Evolutionary conservation across 2,329 filamentous ascomycete species (phyloP), one percentile per base, ranked within the genome.

Genomic region (Sphaerulina vaccinii): DNA sequence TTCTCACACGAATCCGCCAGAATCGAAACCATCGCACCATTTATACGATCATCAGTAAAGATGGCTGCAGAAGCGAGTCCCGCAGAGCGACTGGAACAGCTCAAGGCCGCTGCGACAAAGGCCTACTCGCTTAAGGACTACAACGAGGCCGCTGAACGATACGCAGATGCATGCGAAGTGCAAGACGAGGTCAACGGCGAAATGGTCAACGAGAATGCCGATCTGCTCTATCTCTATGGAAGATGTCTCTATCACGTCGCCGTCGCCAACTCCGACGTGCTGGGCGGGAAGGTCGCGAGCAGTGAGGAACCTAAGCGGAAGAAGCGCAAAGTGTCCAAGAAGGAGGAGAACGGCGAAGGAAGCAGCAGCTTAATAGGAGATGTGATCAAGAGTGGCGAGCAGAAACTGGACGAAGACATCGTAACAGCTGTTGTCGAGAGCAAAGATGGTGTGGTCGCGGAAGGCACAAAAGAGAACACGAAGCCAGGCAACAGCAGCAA

Each of bases 171-270:
- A 24, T 89, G 89, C 50, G 88, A 95, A 70, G 80, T 96, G 55
- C 93, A 99, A 73, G 89, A 88, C 52, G 83, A 89, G 69, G 78
- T 96, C 69, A 93, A 96, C 70, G 93, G 92, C 70, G 93, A 97
- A 73, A 88, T 95, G 79, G 84, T 84, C 13, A 84, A 88, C 3
- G 85, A 90, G 52, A 99, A 99, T 64, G 92, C 91, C 44, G 92
- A 97, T 68, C 82, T 99, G 40, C 82, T 97, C 16, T 99, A 95
- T 71, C 82, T 90, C 58, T 99, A 99, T 72, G 93, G 93, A 11
- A 88, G 92, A 68, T 90, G 90, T 51, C 76, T 99, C 16, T 97
- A 95, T 79, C 91, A 91, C 70, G 87, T 97, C 54, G 93, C 91
- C 23, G 88, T 97, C 69, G 86, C 84, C 70, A 96, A 95, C 72